Base-by-base conservation (phyloP, 805 yeast genomes). In the Yarrowia hollandica region DNA sequence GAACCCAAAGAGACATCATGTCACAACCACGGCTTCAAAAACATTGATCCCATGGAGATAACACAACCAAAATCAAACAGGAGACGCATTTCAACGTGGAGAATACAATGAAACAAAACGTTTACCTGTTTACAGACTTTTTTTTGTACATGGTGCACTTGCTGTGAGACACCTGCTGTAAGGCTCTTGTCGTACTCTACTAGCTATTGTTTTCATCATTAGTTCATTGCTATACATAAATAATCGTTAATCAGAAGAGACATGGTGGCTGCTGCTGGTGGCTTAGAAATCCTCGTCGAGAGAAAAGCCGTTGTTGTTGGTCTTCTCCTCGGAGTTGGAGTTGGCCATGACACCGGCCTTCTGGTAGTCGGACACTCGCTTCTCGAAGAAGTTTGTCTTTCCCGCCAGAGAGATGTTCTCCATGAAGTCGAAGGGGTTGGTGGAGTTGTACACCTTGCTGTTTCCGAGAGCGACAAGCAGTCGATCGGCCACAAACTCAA, bases 261-360 rank as follows among this genome's bases (percentile, higher is more conserved):
- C 11, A 9, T 3, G 33, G 15, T 16, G 18, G 23, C 11, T 26
- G 10, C 28, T 42, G 26, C 30, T 25, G n/a, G 11, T 15, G 12
- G 8, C 25, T 78, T 84, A 92, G 75, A 92, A 92, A 70, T 94
- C 98, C 76, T 92, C 99, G 74, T 91, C 96, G 68, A 94, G 86
- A 50, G 86, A 77, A 77, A 92, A 91, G 44, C 82, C 81, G 71
- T 78, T 79, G 64, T 75, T 77, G 34, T 42, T 44, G 26, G 38
- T 8, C 39, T 48, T 48, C 75, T 76, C 63, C 54, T 23, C 56
- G 41, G 46, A 30, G 60, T 62, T 61, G 50, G 59, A 59, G 62
- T 78, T 72, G 65, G 96, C 92, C 94, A 92, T 92, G 70, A 92
- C 99, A 79, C 99, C 98, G 61, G 99, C 98, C 79, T 92, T 94